phyloP scores from a whole-genome alignment of 495 filamentous ascomycete genomes.

The Glarea lozoyensis region DNA sequence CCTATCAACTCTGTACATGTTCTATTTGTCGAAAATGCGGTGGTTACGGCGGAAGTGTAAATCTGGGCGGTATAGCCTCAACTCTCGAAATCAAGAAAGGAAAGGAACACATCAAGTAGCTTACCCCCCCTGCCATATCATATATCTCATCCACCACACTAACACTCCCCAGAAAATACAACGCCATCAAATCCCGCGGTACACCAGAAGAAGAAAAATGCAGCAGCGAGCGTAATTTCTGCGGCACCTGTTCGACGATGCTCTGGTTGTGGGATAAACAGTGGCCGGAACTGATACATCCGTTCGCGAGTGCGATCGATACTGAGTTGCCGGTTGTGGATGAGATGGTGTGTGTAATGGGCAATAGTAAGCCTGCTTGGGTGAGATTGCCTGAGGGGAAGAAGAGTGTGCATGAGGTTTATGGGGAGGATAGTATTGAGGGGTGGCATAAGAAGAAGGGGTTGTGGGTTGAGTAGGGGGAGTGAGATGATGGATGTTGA shows the following conservation, averaged over 20 bases:
- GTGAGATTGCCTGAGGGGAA: conserved; percentile 43
- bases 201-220: conserved; percentile 32
- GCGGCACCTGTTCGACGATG: conserved; percentile 43
- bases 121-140: conserved; percentile 4
- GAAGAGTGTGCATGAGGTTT: conserved; percentile 36
- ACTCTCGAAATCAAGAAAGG: conserved; percentile 40
- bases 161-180: conserved; percentile 38
- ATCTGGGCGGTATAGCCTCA: conserved; percentile 40
- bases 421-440: conserved; percentile 36
- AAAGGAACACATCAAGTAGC: conserved; percentile 39
- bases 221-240: conserved; percentile 43
- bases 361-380: conserved; percentile 39
- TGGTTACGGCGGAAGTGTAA: conserved; percentile 39
- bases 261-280: conserved; percentile 39
- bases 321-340: conserved; percentile 40
- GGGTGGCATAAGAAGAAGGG: conserved; percentile 43
- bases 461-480: conserved; percentile 4
- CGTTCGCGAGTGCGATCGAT: conserved; percentile 49
- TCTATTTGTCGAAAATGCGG: conserved; percentile 48
- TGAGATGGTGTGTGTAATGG: conserved; percentile 45
- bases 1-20: conserved; percentile 48
- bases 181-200: conserved; percentile 40
- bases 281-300: conserved; percentile 49
- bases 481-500: too few relatives aligned
- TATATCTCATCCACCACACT: neutral